These are phyloP conservation scores for Linum trigynum DNA, from an alignment of 345 rosid genomes.

Conservation along the genomic window DNA sequence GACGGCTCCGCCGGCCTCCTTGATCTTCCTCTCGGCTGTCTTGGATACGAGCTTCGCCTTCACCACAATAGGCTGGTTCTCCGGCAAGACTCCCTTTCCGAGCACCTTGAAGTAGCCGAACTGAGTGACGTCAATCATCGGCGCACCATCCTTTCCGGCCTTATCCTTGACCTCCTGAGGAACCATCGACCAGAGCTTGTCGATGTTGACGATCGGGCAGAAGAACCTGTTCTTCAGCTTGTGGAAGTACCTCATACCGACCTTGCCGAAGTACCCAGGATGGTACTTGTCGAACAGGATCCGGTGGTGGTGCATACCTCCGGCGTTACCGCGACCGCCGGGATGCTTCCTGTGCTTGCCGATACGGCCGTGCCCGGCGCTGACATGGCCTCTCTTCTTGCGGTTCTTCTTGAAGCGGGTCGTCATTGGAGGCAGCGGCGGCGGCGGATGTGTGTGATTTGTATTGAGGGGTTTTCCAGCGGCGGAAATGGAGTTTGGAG, in stretches of 20 bases:
- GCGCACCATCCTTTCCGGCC: neutral
- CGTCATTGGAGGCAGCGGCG: neutral
- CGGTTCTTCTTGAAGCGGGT: neutral
- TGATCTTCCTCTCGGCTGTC: neutral
- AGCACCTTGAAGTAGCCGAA: neutral
- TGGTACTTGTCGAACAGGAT: neutral
- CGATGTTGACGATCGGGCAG: slow-evolving; percentile 1
- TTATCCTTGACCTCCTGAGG: neutral
- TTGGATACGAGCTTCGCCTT: neutral
- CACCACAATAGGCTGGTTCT: neutral
- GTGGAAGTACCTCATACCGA: slow-evolving; percentile 1
- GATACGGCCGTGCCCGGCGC: neutral
- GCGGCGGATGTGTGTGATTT: neutral
- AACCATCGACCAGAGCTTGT: neutral
- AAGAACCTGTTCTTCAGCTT: neutral
- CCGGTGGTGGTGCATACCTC: slow-evolving; percentile 1
- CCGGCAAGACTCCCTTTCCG: neutral
- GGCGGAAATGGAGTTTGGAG: too few species aligned
- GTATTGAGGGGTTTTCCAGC: too few species aligned
- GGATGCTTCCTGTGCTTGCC: slow-evolving; percentile 1
- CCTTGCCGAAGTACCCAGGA: neutral
- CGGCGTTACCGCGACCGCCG: neutral
- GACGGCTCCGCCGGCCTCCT: neutral
- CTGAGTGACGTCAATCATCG: neutral
- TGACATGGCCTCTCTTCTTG: neutral